These are phyloP conservation scores for Russula lepida DNA, from an alignment of 768 basidiomycete species.

Conservation along the genomic window DNA sequence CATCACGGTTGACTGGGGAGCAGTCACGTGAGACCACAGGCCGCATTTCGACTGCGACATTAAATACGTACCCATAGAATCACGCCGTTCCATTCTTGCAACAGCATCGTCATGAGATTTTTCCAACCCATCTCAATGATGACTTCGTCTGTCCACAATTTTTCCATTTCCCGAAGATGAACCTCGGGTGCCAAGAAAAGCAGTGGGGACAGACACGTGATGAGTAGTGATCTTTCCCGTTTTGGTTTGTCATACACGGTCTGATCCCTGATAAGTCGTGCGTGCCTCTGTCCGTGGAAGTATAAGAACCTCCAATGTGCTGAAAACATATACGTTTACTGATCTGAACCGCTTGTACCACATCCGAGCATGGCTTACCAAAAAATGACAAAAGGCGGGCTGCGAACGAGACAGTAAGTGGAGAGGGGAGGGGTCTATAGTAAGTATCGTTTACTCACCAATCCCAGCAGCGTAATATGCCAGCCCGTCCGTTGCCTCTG, in stretches of 20 bases:
- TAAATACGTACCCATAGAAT: conserved; percentile 8
- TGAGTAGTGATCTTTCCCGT: conserved; percentile 4
- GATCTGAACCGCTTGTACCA: neutral
- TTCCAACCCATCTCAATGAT: conserved; percentile 14
- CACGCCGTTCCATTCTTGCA: conserved; percentile 3
- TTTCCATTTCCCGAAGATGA: conserved; percentile 17
- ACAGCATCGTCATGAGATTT: neutral
- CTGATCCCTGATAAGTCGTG: conserved; percentile 7
- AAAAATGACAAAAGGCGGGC: conserved; percentile 17
- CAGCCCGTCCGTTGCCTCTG: neutral
- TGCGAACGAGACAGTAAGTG: neutral
- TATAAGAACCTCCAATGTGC: conserved; percentile 18
- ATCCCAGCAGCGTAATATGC: neutral
- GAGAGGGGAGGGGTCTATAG: neutral
- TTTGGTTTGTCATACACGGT: neutral
- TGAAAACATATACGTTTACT: neutral
- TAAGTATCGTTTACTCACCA: neutral
- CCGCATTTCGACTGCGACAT: neutral
- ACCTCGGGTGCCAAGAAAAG: conserved; percentile 18
- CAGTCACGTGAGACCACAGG: neutral
- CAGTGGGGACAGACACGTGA: conserved; percentile 9
- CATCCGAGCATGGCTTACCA: neutral
- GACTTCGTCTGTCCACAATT: conserved; percentile 11
- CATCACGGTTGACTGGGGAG: conserved; percentile 26
- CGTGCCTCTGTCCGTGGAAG: conserved; percentile 16